Evolutionary conservation across 441 rosid species (phyloP).

Genomic region (Bocquillonia castaneifolia): DNA sequence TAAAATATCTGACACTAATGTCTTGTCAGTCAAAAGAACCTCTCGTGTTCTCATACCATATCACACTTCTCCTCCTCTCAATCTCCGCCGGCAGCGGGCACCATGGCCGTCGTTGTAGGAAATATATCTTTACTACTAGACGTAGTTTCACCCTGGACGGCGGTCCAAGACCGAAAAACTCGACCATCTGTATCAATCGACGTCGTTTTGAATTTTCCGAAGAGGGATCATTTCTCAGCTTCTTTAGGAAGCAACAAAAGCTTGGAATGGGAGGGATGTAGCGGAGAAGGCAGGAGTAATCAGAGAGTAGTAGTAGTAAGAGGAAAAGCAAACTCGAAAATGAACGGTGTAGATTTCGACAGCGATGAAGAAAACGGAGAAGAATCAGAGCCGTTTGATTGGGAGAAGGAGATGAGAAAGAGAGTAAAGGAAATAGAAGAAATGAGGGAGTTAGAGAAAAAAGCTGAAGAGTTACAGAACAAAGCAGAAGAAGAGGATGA

Average conservation of each 20-base stretch:
- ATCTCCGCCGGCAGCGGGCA: background rate
- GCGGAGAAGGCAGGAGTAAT: slow-evolving; percentile 10
- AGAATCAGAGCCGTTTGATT: too few relatives aligned
- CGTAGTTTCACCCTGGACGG: slow-evolving; percentile 41
- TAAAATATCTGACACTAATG: slow-evolving; percentile 37
- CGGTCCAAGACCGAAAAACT: slow-evolving; percentile 51
- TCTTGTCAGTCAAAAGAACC: slow-evolving; percentile 15
- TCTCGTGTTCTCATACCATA: background rate
- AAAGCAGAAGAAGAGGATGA: slow-evolving; percentile 72
- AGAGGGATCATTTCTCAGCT: slow-evolving; percentile 47
- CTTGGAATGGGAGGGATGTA: slow-evolving; percentile 22
- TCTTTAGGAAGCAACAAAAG: slow-evolving; percentile 26
- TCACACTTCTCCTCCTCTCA: slow-evolving; percentile 6
- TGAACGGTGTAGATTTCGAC: slow-evolving; percentile 35
- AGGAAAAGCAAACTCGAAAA: slow-evolving; percentile 28
- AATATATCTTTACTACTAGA: slow-evolving; percentile 61
- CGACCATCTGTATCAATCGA: slow-evolving; percentile 46
- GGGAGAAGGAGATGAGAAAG: slow-evolving; percentile 38
- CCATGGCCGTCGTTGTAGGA: slow-evolving; percentile 67
- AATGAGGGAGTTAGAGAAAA: slow-evolving; percentile 62
- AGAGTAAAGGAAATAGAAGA: slow-evolving; percentile 38
- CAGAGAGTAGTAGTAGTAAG: slow-evolving; percentile 24
- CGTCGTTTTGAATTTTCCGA: slow-evolving; percentile 44
- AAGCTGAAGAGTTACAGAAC: slow-evolving; percentile 59
- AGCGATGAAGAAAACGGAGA: slow-evolving; percentile 89